Conservation (phyloP, 2,329 filamentous ascomycete genomes). For the Diaporthe australafricana region DNA sequence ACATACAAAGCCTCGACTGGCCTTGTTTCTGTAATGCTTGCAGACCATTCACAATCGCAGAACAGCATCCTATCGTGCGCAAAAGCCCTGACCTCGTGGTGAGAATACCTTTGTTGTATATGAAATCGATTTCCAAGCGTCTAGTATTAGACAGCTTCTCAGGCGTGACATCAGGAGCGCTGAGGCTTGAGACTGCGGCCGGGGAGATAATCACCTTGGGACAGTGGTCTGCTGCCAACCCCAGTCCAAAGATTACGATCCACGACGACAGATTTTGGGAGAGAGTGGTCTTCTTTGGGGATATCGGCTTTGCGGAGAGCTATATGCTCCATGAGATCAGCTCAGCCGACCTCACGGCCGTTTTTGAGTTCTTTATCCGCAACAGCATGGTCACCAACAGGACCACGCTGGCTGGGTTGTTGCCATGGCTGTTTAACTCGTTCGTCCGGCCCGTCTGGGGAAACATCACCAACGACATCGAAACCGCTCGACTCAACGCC, state of each 20-base stretch:
- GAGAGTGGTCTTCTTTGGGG: conserved; percentile 31
- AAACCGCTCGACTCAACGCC: conserved; percentile 26
- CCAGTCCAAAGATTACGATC: neutral
- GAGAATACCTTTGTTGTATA: neutral
- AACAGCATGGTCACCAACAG: conserved; percentile 24
- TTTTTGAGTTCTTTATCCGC: conserved; percentile 36
- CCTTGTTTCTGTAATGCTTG: neutral
- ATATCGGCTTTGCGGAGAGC: conserved; percentile 36
- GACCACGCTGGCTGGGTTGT: conserved; percentile 8
- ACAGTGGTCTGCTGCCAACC: neutral
- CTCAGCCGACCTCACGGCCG: conserved; percentile 29
- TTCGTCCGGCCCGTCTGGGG: neutral
- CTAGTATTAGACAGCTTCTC: conserved; percentile 27
- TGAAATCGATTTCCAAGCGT: conserved; percentile 12
- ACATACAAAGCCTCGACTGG: neutral
- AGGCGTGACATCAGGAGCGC: neutral
- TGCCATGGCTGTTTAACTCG: neutral
- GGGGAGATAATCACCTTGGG: conserved; percentile 19
- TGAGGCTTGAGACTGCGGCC: conserved; percentile 11
- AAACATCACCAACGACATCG: conserved; percentile 25
- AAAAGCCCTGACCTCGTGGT: neutral
- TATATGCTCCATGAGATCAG: conserved; percentile 36
- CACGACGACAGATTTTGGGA: conserved; percentile 33
- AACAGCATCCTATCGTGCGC: neutral
- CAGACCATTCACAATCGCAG: neutral